Percentiles rank a stretch among this genome's conserved stretches.
These are phyloP conservation scores for Candida stauntonica DNA, from an alignment of 805 yeast species.

Conservation along the genomic window DNA sequence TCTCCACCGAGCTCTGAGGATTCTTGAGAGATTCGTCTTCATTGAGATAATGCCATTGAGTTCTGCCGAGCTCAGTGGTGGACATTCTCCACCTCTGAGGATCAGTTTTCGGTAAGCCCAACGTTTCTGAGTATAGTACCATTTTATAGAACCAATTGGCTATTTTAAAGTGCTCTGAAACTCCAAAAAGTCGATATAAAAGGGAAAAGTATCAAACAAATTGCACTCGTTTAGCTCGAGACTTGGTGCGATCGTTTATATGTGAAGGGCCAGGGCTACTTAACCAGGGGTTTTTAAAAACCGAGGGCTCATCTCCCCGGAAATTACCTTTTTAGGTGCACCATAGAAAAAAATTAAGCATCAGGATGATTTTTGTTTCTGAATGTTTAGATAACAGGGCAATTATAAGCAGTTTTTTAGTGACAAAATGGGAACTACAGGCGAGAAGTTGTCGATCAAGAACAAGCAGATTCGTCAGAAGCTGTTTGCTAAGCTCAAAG, in stretches of 20 bases:
- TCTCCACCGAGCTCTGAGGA: conserved; percentile 51
- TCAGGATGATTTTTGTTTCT: no score
- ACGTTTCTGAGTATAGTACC: conserved; percentile 58
- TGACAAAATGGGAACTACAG: no score
- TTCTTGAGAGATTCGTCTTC: conserved; percentile 26
- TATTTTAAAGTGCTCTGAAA: background rate
- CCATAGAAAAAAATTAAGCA: background rate
- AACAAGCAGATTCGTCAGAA: conserved; percentile 81
- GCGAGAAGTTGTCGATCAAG: conserved; percentile 43
- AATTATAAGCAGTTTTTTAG: no score
- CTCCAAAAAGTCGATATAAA: no score
- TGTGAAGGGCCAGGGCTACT: background rate
- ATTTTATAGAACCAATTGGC: background rate
- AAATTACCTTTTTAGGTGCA: conserved; percentile 7
- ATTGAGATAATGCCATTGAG: conserved; percentile 68
- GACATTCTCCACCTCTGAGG: conserved; percentile 68
- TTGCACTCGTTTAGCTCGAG: background rate
- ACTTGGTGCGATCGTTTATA: background rate
- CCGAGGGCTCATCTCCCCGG: conserved; percentile 18
- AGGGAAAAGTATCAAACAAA: background rate
- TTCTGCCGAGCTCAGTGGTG: conserved; percentile 68
- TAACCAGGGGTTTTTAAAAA: background rate
- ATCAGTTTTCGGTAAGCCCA: conserved; percentile 69
- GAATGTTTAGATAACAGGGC: no score
- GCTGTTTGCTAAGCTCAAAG: conserved; percentile 67